Evolutionary conservation across 371 early-diverging fungal species (phyloP).

Genomic region (Mortierella sp.): DNA sequence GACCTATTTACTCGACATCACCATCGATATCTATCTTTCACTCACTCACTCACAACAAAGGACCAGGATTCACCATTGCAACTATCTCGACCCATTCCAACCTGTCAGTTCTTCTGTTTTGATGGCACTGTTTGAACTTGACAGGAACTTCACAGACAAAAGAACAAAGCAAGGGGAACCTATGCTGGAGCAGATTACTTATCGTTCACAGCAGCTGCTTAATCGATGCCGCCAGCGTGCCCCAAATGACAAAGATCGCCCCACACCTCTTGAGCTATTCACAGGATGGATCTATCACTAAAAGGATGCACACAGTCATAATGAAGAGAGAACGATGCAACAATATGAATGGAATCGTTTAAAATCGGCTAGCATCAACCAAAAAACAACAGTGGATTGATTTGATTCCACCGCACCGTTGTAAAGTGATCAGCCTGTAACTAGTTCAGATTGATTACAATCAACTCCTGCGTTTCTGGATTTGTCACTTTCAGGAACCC

Average conservation of each 20-base stretch:
- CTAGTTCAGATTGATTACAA: neutral
- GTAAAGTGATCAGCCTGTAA: too few species aligned
- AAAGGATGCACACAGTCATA: neutral
- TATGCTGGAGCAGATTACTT: conserved; percentile 12
- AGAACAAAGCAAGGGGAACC: conserved; percentile 12
- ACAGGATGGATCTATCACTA: neutral
- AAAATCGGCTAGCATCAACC: too few species aligned
- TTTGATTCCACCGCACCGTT: too few species aligned
- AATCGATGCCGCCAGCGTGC: neutral
- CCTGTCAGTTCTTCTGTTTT: neutral
- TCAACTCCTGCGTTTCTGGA: neutral
- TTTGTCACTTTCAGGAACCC: too few species aligned
- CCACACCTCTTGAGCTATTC: too few species aligned
- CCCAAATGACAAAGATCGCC: neutral
- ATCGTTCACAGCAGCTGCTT: too few species aligned
- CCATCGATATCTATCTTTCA: neutral
- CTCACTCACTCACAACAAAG: neutral
- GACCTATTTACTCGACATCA: neutral
- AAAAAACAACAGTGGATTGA: too few species aligned
- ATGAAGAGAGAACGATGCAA: neutral
- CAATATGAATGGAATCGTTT: neutral
- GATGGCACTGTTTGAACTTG: neutral
- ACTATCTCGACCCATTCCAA: neutral
- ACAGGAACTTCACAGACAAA: neutral
- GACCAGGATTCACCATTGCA: conserved; percentile 2